phyloP scores from a whole-genome alignment of 352 stramenopile species.

The Phytophthora pistaciae region DNA sequence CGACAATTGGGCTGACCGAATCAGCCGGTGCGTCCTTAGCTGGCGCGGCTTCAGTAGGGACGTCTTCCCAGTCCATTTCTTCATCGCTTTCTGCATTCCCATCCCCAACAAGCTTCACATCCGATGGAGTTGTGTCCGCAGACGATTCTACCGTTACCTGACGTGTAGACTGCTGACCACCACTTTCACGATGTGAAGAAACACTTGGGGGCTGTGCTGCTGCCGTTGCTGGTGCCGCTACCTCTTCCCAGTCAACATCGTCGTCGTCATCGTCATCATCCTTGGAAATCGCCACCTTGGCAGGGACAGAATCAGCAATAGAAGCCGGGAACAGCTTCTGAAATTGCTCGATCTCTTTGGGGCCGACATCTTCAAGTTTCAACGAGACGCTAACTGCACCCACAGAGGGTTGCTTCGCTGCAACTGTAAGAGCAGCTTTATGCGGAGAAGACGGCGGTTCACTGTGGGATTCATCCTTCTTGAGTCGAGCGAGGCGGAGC shows the following conservation, averaged over 20 bases:
- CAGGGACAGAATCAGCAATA: conserved; percentile 26
- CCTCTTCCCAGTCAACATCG: conserved; percentile 48
- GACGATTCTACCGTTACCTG: background rate
- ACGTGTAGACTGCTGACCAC: background rate
- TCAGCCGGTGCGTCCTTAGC: background rate
- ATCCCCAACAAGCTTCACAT: background rate
- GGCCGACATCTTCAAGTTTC: conserved; percentile 51
- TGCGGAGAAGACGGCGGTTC: background rate
- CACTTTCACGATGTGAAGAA: background rate
- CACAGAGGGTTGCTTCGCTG: background rate
- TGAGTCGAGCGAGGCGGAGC: conserved; percentile 39
- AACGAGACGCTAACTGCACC: conserved; percentile 52
- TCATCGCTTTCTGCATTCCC: conserved; percentile 39
- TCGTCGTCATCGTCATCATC: conserved; percentile 46
- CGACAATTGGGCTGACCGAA: background rate
- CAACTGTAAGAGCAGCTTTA: background rate
- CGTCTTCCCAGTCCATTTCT: conserved; percentile 66
- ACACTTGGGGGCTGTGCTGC: background rate
- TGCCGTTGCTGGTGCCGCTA: conserved; percentile 1
- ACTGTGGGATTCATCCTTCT: background rate
- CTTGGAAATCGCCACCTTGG: background rate
- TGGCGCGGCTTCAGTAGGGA: conserved; percentile 42
- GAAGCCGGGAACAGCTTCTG: conserved; percentile 50
- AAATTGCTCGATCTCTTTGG: conserved; percentile 29
- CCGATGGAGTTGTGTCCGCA: background rate